Conservation (phyloP, 495 filamentous ascomycete genomes). For the Chaetomium tenue region DNA sequence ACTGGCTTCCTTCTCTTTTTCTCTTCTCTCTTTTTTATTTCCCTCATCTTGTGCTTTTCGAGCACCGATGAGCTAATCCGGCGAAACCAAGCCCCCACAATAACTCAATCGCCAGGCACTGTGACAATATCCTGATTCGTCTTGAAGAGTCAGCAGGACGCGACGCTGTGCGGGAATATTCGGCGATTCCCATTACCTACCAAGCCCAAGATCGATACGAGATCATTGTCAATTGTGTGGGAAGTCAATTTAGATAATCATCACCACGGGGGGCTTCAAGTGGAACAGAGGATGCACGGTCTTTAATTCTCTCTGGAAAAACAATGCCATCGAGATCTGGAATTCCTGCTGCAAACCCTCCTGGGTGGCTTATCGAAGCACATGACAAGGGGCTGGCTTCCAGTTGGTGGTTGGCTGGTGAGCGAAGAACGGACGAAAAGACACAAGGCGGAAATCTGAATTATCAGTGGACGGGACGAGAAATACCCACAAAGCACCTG, state of each 20-base stretch:
- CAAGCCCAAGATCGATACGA: not conserved
- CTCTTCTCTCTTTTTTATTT: not conserved
- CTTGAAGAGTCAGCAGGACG: not conserved
- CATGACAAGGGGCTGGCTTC: slow-evolving; percentile 19
- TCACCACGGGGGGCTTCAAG: not conserved
- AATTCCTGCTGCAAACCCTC: not conserved
- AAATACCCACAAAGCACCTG: slow-evolving; percentile 12
- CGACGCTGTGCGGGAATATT: slow-evolving; percentile 18
- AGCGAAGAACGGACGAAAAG: slow-evolving; percentile 8
- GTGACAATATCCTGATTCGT: not conserved
- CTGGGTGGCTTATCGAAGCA: slow-evolving; percentile 9
- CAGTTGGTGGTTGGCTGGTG: slow-evolving; percentile 14
- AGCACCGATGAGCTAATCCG: not conserved
- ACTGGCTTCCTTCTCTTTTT: not conserved
- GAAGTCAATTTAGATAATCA: not conserved
- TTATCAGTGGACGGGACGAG: slow-evolving; percentile 9
- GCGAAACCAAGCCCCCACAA: not conserved
- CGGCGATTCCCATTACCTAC: slow-evolving; percentile 6
- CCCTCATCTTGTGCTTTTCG: not conserved
- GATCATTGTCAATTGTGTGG: not conserved
- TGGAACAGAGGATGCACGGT: slow-evolving; percentile 1
- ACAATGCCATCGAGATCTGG: slow-evolving; percentile 8
- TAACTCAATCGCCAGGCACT: not conserved
- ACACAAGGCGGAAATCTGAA: slow-evolving; percentile 12
- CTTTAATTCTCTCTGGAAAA: not conserved